Evolutionary conservation across 306 rosid species (phyloP), one percentile per base, ranked within the genome.

Genomic region (Gastrolobium villosum): DNA sequence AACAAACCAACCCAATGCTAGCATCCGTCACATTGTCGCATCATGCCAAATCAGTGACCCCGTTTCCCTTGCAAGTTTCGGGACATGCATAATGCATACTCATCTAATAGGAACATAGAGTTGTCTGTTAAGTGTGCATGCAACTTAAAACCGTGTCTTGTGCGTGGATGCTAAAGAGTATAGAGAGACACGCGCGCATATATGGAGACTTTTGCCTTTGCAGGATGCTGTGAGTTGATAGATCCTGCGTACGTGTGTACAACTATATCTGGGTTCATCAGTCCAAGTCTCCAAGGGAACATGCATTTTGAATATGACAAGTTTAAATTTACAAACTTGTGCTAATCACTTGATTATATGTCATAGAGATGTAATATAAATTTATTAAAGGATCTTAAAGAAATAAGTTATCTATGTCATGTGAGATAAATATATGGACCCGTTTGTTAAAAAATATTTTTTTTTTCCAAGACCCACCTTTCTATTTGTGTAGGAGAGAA

Each of bases 21-120:
- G 26, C 76, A 46, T 63, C 70, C 34, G n/a, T 75, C 79, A 11
- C 39, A 69, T 32, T 32, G 61, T 68, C 71, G 26, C 26, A 78
- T 81, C 30, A 36, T 49, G 59, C 63, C 65, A 60, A 60, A 67
- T 78, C 30, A 68, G 61, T 34, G 61, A 37, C 50, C 5, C 54
- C 54, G 32, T 43, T 41, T 64, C 11, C 59, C 31, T 84, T 84
- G 75, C 83, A 77, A 46, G 9, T 28, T 63, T 73, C 72, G 1
- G 53, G 81, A 45, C 81, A 67, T 26, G 67, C 71, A 77, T 68
- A 36, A 63, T 60, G 83, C 81, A 15, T 71, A 9, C 43, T 81
- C 72, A 28, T 50, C 31, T 50, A 15, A 4, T 61, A 70, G 65
- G 48, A 67, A 49, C 32, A n/a, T 49, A 32, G 31, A 60, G 10